Conservation (phyloP, 352 stramenopile genomes). For the Globisporangium cederbergense region DNA sequence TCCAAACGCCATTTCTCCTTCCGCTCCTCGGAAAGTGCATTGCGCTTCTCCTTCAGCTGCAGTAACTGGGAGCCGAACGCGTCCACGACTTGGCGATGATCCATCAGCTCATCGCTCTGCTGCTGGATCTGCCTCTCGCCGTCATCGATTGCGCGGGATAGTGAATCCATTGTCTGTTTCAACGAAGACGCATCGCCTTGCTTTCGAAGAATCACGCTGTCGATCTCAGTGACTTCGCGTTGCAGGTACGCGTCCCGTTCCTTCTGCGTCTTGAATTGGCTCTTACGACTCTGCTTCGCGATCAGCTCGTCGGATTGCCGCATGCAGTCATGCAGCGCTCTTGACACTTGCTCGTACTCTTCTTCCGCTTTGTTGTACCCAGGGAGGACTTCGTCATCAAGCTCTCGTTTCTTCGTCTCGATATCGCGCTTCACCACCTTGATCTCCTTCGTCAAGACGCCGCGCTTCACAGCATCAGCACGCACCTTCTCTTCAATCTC, state of each 20-base stretch:
- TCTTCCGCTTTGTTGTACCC: conserved; percentile 42
- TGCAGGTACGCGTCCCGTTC: conserved; percentile 89
- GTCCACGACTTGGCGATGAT: conserved; percentile 57
- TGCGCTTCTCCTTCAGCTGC: conserved; percentile 78
- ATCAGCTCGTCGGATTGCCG: conserved; percentile 89
- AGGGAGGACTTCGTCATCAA: conserved; percentile 55
- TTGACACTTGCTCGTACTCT: conserved; percentile 86
- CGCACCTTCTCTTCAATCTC: conserved; percentile 65
- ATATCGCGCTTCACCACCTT: conserved; percentile 54
- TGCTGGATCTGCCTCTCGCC: conserved; percentile 44
- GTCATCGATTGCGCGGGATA: conserved; percentile 37
- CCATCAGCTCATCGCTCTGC: conserved; percentile 42
- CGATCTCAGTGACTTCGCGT: conserved; percentile 63
- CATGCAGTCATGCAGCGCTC: conserved; percentile 49
- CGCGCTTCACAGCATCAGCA: conserved; percentile 42
- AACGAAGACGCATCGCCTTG: conserved; percentile 44
- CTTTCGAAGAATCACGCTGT: conserved; percentile 59
- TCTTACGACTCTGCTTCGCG: conserved; percentile 94
- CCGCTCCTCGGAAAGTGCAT: conserved; percentile 69
- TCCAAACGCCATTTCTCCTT: conserved; percentile 84
- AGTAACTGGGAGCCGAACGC: conserved; percentile 46
- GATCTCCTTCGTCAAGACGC: conserved; percentile 46
- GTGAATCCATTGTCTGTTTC: conserved; percentile 35
- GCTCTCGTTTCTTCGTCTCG: conserved; percentile 37
- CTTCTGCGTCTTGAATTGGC: conserved; percentile 92